Evolutionary conservation across 73 alveolate genomes (phyloP), one percentile per base, ranked within the genome.

Genomic region (Paramecium biaurelia): DNA sequence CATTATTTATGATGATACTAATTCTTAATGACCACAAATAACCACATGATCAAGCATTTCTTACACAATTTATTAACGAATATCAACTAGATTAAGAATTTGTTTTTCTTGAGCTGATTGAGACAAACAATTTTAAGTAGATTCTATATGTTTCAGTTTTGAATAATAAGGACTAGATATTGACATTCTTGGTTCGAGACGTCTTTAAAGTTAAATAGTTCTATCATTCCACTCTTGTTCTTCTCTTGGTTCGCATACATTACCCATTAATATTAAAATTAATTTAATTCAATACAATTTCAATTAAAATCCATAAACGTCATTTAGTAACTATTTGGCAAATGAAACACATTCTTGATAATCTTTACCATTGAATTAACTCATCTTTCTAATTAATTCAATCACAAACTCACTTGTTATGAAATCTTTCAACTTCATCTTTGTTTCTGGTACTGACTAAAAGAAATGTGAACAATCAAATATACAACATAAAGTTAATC

Each of bases 321-420:
- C 84, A 32, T 32, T 63, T 30, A 63, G 47, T 32, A 63, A 63
- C 67, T 74, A 14, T 74, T 74, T 37, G 34, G 87, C 87, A 74
- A 34, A 74, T 34, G 37, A 24, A 24, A 74, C 87, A 37, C 67
- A 74, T 32, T 74, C 87, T 34, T 34, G 9, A 41, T 37, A 74
- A 34, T 74, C 87, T n/a, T 74, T 74, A 5, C 12, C 87, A 15
- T 74, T 74, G 38, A 11, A 74, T 74, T 12, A 28, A 74, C 24
- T 74, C 63, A 74, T 21, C 58, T 37, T 41, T 21, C 45, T 74
- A 23, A 74, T 21, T 10, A 74, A 18, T 23, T 74, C 87, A 9
- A 34, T 74, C 8, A 74, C 59, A 41, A 74, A 74, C n/a, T 74
- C 58, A 37, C 87, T 74, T 74, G 87, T 74, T n/a, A 74, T 37